phyloP scores from a whole-genome alignment of 129 eudicot species.

The Arctium minus region DNA sequence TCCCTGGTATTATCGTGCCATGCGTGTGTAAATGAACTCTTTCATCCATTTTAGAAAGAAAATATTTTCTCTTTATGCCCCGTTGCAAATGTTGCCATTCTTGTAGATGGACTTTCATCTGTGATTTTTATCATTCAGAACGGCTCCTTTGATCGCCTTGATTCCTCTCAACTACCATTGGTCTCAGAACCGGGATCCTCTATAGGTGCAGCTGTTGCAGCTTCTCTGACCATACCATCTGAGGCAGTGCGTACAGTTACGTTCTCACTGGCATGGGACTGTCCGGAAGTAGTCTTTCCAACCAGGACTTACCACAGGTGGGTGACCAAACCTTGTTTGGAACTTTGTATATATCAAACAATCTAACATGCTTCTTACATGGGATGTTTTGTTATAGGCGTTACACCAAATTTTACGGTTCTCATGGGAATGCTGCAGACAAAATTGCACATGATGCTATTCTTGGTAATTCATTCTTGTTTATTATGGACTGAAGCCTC shows the following conservation, averaged over 20 bases:
- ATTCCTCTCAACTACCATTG: conserved; percentile 53
- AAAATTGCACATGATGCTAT: conserved; percentile 87
- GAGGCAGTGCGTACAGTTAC: conserved; percentile 56
- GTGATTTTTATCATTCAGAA: conserved; percentile 39
- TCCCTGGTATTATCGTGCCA: neutral
- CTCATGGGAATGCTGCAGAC: conserved; percentile 64
- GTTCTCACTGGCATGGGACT: conserved; percentile 91
- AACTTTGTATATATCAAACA: neutral
- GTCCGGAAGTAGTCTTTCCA: conserved; percentile 70
- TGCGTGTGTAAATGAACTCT: neutral
- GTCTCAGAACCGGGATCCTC: conserved; percentile 67
- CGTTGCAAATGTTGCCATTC: neutral
- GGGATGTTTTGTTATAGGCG: conserved; percentile 49
- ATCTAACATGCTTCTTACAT: conserved; percentile 21
- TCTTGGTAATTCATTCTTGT: conserved; percentile 48
- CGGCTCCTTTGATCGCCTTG: conserved; percentile 82
- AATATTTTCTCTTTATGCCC: neutral
- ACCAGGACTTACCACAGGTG: conserved; percentile 86
- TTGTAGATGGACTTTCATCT: conserved; percentile 19
- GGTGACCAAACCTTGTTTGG: neutral
- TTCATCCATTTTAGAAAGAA: neutral
- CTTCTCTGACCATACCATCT: conserved; percentile 69
- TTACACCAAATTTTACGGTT: conserved; percentile 83
- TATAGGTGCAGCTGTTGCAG: conserved; percentile 93
- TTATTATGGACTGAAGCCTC: neutral